Conservation (phyloP, 345 rosid genomes). For the Linum tenue region DNA sequence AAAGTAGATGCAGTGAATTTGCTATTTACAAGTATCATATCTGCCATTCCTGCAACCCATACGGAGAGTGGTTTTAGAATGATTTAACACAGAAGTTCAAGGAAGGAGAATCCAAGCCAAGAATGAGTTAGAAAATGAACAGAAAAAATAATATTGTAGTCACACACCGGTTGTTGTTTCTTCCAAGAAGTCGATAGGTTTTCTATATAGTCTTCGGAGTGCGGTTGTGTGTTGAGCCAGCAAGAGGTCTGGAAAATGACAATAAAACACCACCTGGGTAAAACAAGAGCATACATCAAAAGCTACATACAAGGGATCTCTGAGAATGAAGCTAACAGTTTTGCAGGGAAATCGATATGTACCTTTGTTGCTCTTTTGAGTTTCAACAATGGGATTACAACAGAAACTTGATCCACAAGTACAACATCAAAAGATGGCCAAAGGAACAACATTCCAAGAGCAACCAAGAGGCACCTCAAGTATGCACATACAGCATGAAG, state of each 20-base stretch:
- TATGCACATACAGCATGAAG: conserved; percentile 86
- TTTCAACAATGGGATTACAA: conserved; percentile 68
- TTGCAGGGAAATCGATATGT: conserved; percentile 1
- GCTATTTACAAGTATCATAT: conserved; percentile 80
- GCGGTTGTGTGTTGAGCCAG: conserved; percentile 74
- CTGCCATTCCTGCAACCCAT: conserved; percentile 66
- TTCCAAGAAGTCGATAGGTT: conserved; percentile 75
- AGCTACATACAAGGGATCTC: background rate
- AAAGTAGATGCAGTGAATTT: conserved; percentile 78
- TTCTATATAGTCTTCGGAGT: conserved; percentile 69
- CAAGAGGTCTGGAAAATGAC: conserved; percentile 87
- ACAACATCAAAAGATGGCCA: conserved; percentile 76
- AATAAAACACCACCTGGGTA: conserved; percentile 73
- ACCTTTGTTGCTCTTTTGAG: conserved; percentile 69
- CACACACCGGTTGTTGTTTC: conserved; percentile 65
- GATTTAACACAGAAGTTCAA: background rate
- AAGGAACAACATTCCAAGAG: conserved; percentile 55
- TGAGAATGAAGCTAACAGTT: conserved; percentile 1
- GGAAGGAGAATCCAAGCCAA: background rate
- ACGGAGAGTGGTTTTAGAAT: background rate
- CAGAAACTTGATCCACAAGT: conserved; percentile 78
- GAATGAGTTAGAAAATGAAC: background rate
- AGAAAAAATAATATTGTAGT: too few relatives aligned
- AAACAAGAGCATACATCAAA: conserved; percentile 4
- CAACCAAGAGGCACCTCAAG: conserved; percentile 69